Conservation (phyloP, 805 yeast genomes). For the Metschnikowia cubensis region DNA sequence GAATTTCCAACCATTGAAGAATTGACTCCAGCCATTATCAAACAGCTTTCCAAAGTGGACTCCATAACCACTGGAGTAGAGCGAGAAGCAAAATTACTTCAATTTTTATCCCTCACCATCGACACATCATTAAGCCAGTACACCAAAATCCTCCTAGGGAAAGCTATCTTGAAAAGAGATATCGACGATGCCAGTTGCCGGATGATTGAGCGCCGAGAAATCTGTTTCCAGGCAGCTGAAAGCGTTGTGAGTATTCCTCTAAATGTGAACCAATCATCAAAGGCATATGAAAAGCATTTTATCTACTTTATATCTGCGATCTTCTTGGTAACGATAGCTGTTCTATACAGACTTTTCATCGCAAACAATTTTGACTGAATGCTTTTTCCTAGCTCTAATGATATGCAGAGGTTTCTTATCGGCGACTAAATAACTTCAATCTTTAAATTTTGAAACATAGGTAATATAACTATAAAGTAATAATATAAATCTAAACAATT, state of each 20-base stretch:
- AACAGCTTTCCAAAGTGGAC: slow-evolving; percentile 34
- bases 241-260: slow-evolving; percentile 41
- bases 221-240: slow-evolving; percentile 41
- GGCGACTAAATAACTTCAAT: not conserved
- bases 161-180: slow-evolving; percentile 36
- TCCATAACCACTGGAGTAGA: slow-evolving; percentile 37
- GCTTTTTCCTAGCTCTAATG: not conserved
- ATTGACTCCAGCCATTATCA: slow-evolving; percentile 21
- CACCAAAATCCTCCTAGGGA: slow-evolving; percentile 36
- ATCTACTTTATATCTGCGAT: slow-evolving; percentile 22
- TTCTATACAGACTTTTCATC: slow-evolving; percentile 27
- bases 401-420: not conserved
- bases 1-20: slow-evolving; percentile 19
- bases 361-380: slow-evolving; percentile 9
- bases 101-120: slow-evolving; percentile 27
- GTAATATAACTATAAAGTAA: not conserved
- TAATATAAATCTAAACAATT: not conserved
- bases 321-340: slow-evolving; percentile 22
- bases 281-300: slow-evolving; percentile 23
- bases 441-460: not conserved
- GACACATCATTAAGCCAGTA: slow-evolving; percentile 35
- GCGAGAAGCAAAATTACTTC: slow-evolving; percentile 29
- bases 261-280: slow-evolving; percentile 28
- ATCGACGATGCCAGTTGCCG: slow-evolving; percentile 28
- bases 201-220: slow-evolving; percentile 32